phyloP scores from a whole-genome alignment of 148 eudicot species.

The Rhododendron williamsianum region DNA sequence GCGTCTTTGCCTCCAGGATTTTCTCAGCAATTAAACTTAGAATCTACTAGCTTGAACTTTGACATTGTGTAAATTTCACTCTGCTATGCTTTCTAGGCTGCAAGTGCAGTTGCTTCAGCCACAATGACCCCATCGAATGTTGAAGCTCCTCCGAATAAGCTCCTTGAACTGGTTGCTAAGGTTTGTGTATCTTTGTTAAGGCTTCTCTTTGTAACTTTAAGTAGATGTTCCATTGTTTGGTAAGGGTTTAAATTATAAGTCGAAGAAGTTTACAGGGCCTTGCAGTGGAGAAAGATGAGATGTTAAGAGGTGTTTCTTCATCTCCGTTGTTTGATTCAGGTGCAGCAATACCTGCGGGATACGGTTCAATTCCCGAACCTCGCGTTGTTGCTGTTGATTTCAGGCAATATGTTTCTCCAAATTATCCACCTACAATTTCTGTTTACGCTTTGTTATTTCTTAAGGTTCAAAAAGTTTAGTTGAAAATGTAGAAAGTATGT shows the following conservation, averaged over 20 bases:
- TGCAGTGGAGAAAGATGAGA: conserved; percentile 89
- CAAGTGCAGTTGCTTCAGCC: conserved; percentile 83
- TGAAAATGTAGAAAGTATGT: not conserved
- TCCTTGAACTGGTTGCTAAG: conserved; percentile 81
- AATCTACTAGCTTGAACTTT: not conserved
- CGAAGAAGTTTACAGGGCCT: conserved; percentile 74
- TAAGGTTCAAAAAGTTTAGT: not conserved
- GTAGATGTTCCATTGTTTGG: not conserved
- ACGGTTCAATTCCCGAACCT: conserved; percentile 62
- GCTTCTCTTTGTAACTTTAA: not conserved
- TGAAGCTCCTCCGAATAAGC: conserved; percentile 69
- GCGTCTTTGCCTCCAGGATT: not conserved
- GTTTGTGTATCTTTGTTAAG: conserved; percentile 27
- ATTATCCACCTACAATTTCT: not conserved
- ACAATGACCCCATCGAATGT: conserved; percentile 80
- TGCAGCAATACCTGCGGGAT: conserved; percentile 36
- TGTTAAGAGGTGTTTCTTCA: conserved; percentile 57
- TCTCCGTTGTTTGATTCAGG: conserved; percentile 43
- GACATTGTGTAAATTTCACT: not conserved
- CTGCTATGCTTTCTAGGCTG: conserved; percentile 39
- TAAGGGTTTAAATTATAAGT: not conserved
- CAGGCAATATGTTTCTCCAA: conserved; percentile 32
- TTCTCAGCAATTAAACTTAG: not conserved
- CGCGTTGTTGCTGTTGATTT: conserved; percentile 61
- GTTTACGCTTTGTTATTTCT: not conserved